These are phyloP conservation scores for Nakaseomyces delphensis DNA, from an alignment of 1,139 yeast species.

Conservation along the genomic window DNA sequence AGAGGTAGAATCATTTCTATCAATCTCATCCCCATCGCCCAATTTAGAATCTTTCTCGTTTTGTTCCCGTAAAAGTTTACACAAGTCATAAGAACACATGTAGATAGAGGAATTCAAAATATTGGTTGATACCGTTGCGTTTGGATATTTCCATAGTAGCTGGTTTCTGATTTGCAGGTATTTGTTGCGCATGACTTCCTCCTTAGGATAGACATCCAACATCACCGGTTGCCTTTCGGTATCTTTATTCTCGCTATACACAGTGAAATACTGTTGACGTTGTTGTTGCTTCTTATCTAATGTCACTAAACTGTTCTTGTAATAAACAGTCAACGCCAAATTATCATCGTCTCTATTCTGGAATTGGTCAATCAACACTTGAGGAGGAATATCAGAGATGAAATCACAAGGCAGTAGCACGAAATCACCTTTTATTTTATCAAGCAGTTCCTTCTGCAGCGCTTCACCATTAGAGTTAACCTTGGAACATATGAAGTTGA, in stretches of 20 bases:
- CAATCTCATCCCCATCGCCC: slow-evolving; percentile 1
- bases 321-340: slow-evolving; percentile 62
- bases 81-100: slow-evolving; percentile 55
- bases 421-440: slow-evolving; percentile 43
- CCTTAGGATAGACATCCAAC: slow-evolving; percentile 60
- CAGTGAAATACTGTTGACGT: slow-evolving; percentile 48
- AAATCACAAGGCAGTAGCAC: slow-evolving; percentile 89
- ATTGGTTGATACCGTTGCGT: slow-evolving; percentile 64
- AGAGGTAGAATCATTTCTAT: background rate
- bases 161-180: slow-evolving; percentile 72
- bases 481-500: slow-evolving; percentile 42
- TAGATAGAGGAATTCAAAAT: slow-evolving; percentile 72
- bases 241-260: slow-evolving; percentile 42
- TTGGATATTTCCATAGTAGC: slow-evolving; percentile 82
- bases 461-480: slow-evolving; percentile 57
- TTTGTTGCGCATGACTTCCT: slow-evolving; percentile 58
- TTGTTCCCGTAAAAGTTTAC: slow-evolving; percentile 32
- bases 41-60: slow-evolving; percentile 1
- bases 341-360: slow-evolving; percentile 59
- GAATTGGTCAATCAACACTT: slow-evolving; percentile 74
- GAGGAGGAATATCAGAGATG: slow-evolving; percentile 85
- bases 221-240: slow-evolving; percentile 42
- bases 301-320: slow-evolving; percentile 31
- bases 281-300: slow-evolving; percentile 60
- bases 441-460: slow-evolving; percentile 41